phyloP scores from a whole-genome alignment of 2,329 filamentous ascomycete species.

The Colletotrichum lentis region DNA sequence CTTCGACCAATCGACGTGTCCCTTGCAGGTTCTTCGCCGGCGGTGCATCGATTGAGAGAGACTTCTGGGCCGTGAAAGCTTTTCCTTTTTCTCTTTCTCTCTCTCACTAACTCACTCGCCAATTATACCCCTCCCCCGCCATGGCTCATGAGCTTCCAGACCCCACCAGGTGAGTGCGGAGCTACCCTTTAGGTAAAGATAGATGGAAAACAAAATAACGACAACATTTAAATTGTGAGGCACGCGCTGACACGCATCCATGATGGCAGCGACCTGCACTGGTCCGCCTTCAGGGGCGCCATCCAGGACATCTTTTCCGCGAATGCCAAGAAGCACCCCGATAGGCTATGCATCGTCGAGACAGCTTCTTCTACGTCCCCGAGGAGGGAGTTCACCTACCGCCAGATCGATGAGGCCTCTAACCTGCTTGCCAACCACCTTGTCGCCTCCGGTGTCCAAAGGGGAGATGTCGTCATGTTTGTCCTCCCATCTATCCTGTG shows the following conservation, averaged over 20 bases:
- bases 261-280: conserved; percentile 66
- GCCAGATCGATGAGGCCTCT: conserved; percentile 84
- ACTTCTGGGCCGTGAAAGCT: background rate
- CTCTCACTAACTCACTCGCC: background rate
- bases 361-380: conserved; percentile 50
- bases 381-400: conserved; percentile 77
- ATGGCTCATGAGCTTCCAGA: conserved; percentile 27
- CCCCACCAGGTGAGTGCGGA: conserved; percentile 23
- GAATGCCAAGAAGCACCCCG: conserved; percentile 74
- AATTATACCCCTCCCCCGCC: conserved; percentile 20
- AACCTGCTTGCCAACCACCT: conserved; percentile 84
- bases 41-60: background rate
- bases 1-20: background rate
- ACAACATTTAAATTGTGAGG: background rate
- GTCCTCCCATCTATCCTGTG: conserved; percentile 64
- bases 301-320: conserved; percentile 75
- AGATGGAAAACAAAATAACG: background rate
- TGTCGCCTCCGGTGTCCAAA: conserved; percentile 73
- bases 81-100: background rate
- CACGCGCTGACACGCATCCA: conserved; percentile 48
- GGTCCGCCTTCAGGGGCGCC: conserved; percentile 70
- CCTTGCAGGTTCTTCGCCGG: background rate
- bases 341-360: conserved; percentile 61
- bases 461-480: conserved; percentile 92
- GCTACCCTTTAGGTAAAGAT: no score